A percentile compares a stretch with the other conserved stretches of the same genome.
Evolutionary conservation across 331 rosid genomes (phyloP).

Genomic region (Quercus tomentella): DNA sequence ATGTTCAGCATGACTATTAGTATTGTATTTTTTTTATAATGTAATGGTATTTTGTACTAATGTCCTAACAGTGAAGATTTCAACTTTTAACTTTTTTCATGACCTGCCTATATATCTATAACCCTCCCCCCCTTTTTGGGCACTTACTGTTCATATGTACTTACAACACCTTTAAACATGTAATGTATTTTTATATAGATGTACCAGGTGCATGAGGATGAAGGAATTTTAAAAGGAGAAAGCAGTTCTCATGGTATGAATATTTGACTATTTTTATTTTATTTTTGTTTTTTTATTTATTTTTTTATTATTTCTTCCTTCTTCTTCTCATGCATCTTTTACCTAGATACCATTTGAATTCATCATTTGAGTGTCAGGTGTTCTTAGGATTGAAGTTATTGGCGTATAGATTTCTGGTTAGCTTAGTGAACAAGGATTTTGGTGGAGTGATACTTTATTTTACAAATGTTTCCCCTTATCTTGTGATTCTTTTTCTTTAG

Average conservation of each 20-base stretch:
- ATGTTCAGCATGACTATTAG: neutral
- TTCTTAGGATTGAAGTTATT: constrained; percentile 8
- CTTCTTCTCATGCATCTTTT: neutral
- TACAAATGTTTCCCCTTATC: constrained; percentile 23
- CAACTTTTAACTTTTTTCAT: neutral
- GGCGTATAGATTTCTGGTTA: neutral
- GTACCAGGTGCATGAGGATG: constrained; percentile 37
- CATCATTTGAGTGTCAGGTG: constrained; percentile 8
- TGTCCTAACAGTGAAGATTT: constrained; percentile 7
- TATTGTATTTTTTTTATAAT: neutral
- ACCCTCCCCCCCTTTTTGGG: neutral
- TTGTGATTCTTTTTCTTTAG: constrained; percentile 40
- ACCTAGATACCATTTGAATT: constrained; percentile 2
- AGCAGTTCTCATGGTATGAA: constrained; percentile 57
- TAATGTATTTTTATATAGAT: constrained; percentile 27
- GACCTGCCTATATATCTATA: constrained; percentile 1
- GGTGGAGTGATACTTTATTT: constrained; percentile 1
- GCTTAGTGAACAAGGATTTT: constrained; percentile 5
- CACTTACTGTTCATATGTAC: neutral
- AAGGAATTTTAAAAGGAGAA: constrained; percentile 31
- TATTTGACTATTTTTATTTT: neutral
- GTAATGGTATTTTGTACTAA: neutral
- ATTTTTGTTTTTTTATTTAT: neutral
- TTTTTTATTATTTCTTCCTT: neutral
- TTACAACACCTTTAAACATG: constrained; percentile 1